Conservation (phyloP, 192 early-diverging fungal species). For the Spinellus fusiger region DNA sequence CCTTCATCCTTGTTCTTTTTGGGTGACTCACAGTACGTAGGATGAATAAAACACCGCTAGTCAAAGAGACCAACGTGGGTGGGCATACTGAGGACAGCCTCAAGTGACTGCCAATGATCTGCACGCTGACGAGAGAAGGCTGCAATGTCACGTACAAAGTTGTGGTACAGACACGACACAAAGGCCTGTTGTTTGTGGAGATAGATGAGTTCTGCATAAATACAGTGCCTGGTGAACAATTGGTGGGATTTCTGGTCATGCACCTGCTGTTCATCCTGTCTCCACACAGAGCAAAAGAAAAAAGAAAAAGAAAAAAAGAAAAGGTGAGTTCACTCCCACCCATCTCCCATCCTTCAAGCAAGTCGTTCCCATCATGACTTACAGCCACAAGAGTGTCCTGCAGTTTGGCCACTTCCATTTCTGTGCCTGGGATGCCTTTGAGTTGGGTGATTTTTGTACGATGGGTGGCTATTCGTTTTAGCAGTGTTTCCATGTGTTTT, state of each 20-base stretch:
- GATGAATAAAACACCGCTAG: background rate
- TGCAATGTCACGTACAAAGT: constrained; percentile 54
- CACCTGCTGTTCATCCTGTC: constrained; percentile 48
- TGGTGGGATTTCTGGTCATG: constrained; percentile 35
- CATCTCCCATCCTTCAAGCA: no score
- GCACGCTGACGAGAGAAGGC: constrained; percentile 29
- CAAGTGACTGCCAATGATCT: constrained; percentile 27
- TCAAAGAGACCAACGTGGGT: constrained; percentile 19
- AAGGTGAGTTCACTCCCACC: no score
- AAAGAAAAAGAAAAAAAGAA: background rate
- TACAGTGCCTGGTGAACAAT: constrained; percentile 43
- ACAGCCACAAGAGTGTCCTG: constrained; percentile 31
- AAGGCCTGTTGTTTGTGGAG: constrained; percentile 58
- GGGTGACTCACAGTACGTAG: background rate
- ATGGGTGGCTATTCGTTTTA: constrained; percentile 47
- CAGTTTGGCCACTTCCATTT: constrained; percentile 35
- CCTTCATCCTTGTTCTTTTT: background rate
- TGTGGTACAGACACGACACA: constrained; percentile 54
- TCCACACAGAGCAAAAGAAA: constrained; percentile 20
- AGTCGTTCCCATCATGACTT: background rate
- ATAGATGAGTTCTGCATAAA: constrained; percentile 55
- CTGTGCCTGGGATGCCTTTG: constrained; percentile 33
- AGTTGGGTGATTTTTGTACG: constrained; percentile 43
- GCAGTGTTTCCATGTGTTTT: constrained; percentile 43
- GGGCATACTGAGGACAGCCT: constrained; percentile 28